Evolutionary conservation across 73 alveolate species (phyloP).

Genomic region (Chromera velia): DNA sequence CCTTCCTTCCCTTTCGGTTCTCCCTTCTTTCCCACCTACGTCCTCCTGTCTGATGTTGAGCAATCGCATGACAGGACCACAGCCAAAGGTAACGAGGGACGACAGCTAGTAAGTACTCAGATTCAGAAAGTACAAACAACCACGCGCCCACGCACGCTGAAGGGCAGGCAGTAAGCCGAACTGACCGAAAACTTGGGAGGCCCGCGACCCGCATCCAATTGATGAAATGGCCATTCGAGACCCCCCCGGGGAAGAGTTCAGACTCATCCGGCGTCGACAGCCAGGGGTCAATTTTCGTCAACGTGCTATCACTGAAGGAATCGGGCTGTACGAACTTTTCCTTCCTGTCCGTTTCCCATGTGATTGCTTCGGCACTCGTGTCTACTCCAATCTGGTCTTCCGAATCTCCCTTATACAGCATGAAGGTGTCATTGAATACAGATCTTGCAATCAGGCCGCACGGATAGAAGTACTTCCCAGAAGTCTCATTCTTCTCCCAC

Average conservation of each 20-base stretch:
- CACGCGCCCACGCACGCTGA: too few species aligned
- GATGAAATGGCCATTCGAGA: constrained; percentile 70
- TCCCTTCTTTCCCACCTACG: too few species aligned
- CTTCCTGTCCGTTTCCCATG: constrained; percentile 69
- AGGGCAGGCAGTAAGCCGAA: too few species aligned
- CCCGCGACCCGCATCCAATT: constrained; percentile 84
- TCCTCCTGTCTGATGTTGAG: too few species aligned
- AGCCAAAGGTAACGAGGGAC: too few species aligned
- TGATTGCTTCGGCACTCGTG: constrained; percentile 52
- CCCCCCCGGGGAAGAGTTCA: constrained; percentile 28
- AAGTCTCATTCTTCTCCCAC: constrained; percentile 48
- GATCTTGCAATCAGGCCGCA: constrained; percentile 79
- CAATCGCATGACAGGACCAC: too few species aligned
- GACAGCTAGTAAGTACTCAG: too few species aligned
- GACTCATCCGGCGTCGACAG: too few species aligned
- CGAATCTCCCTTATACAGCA: not conserved
- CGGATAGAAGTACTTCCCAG: constrained; percentile 52
- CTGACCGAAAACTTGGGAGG: constrained; percentile 59
- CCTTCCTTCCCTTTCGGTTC: too few species aligned
- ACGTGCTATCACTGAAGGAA: constrained; percentile 33
- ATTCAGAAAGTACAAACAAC: too few species aligned
- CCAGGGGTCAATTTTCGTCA: too few species aligned
- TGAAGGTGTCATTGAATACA: constrained; percentile 65
- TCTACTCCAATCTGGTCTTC: constrained; percentile 19
- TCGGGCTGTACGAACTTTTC: constrained; percentile 48